Evolutionary conservation across 352 stramenopile genomes (phyloP).

Genomic region (Hyaloperonospora arabidopsidis): DNA sequence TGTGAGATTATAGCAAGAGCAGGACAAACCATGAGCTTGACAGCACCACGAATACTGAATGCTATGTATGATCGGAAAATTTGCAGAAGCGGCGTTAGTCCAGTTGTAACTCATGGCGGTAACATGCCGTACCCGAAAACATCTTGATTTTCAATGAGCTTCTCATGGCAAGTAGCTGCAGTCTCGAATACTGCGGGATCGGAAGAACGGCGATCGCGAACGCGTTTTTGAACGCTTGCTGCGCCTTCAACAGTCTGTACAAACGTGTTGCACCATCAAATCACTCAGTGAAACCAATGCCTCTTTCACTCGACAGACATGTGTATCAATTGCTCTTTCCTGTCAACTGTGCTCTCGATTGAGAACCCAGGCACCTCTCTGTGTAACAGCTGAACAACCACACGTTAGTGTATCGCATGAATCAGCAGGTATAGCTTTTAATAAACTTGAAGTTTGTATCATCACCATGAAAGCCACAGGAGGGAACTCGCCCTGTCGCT

Average conservation of each 20-base stretch:
- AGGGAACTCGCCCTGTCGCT: conserved; percentile 57
- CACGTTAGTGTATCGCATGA: neutral
- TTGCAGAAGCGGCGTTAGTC: conserved; percentile 5
- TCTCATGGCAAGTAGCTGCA: conserved; percentile 42
- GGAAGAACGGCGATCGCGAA: conserved; percentile 44
- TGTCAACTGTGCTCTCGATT: conserved; percentile 36
- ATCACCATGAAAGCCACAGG: conserved; percentile 61
- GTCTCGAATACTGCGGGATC: conserved; percentile 33
- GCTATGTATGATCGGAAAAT: conserved; percentile 19
- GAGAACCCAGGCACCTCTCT: conserved; percentile 31
- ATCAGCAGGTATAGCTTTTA: neutral
- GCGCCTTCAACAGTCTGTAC: conserved; percentile 38
- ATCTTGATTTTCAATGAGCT: conserved; percentile 36
- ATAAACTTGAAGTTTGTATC: neutral
- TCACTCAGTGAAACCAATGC: neutral
- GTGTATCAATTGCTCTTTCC: conserved; percentile 14
- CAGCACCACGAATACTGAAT: conserved; percentile 26
- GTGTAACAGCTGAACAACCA: conserved; percentile 29
- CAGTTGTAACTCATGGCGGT: neutral
- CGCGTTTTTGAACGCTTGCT: conserved; percentile 54
- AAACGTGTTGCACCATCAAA: neutral
- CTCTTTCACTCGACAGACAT: neutral
- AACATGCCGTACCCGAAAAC: conserved; percentile 30
- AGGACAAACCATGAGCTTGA: conserved; percentile 42
- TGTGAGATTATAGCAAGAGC: neutral